Base-by-base conservation (phyloP, 768 basidiomycete species). In the Collybia nuda region DNA sequence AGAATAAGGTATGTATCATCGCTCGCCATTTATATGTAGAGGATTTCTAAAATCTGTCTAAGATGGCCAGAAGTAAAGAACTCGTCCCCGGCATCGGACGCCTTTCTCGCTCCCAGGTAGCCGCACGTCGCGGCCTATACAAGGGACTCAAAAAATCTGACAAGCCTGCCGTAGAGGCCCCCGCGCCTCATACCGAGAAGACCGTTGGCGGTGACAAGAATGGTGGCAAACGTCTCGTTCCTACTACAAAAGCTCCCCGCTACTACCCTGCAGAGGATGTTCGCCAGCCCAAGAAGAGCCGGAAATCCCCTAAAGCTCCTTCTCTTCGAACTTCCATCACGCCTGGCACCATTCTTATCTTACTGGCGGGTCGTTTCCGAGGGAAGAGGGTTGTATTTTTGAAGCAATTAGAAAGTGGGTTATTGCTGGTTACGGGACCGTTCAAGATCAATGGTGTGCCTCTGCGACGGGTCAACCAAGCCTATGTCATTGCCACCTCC, bases 361-460 rank as follows among this genome's bases (percentile, higher is more conserved):
- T 99, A 61, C 85, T 99, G 62, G 96, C 97, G 54, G 97, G 97
- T 65, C 90, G 94, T 66, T 98, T 92, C 90, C 80, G 91, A 59
- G 96, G 96, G 57, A 98, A 98, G 85, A 86, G 97, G 48, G 97
- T 99, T 57, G 94, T 99, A 51, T 96, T 93, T 76, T 78, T 99
- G 77, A 97, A 97, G 83, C 93, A 95, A 79, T 75, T 98, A 69
- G 81, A 82, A 62, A 88, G 88, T 55, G 97, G 97, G 48, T 73
- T 99, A 65, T 74, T 99, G 64, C 79, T 99, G 73, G 93, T 99
- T 62, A 93, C 95, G 35, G 97, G 97, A 49, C 97, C 97, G 42
- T 98, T 84, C 85, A 96, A 93, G 82, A 70, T 98, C 70, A 99
- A 99, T 74, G 97, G 97, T 68, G 96, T 99, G 40, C 97, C 97